Evolutionary conservation across 345 rosid genomes (phyloP).

Genomic region (Stellera chamaejasme): DNA sequence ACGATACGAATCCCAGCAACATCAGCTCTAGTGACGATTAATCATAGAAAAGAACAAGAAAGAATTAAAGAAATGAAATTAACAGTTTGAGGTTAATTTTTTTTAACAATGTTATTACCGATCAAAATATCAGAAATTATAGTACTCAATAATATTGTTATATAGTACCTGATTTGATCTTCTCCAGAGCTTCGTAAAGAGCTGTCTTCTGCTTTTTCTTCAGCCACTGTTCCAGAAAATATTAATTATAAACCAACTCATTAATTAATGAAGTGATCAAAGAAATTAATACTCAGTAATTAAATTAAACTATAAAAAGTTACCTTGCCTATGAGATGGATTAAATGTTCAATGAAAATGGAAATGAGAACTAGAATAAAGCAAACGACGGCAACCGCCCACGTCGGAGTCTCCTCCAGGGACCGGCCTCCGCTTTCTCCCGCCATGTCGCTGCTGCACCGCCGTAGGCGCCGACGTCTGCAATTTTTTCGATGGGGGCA

Average conservation of each 20-base stretch:
- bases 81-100: neutral
- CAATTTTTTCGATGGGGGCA: too few relatives aligned
- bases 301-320: neutral
- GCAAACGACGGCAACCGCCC: conserved; percentile 68
- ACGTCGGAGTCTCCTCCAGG: conserved; percentile 56
- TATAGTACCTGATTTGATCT: conserved; percentile 69
- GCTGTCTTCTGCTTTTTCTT: conserved; percentile 55
- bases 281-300: neutral
- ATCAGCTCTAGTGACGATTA: conserved; percentile 50
- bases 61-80: neutral
- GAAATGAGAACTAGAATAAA: conserved; percentile 43
- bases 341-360: conserved; percentile 38
- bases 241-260: neutral
- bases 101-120: neutral
- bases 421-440: conserved; percentile 34
- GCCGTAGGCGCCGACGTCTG: neutral
- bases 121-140: neutral
- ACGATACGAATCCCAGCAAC: conserved; percentile 80
- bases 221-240: conserved; percentile 44
- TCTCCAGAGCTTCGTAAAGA: conserved; percentile 80
- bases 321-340: conserved; percentile 61
- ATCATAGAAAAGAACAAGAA: neutral
- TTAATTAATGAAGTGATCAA: neutral
- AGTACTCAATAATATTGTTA: neutral
- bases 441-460: conserved; percentile 29